Evolutionary conservation across 139 green algal species (phyloP).

Genomic region (Klebsormidium nitens): DNA sequence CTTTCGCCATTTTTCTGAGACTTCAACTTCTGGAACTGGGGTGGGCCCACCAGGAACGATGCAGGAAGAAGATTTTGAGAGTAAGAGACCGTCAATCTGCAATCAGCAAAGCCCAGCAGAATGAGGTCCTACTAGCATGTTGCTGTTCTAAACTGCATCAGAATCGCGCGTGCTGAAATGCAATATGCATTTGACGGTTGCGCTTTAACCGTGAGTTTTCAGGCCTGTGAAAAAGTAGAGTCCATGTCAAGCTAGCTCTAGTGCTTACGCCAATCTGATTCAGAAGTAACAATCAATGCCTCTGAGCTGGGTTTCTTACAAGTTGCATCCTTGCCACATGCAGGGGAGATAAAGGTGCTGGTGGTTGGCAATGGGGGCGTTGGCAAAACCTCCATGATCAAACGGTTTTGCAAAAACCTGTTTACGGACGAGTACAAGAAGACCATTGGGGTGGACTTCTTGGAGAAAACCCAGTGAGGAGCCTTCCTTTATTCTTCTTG

Average conservation of each 20-base stretch:
- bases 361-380: conserved; percentile 70
- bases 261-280: not conserved
- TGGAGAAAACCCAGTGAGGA: conserved; percentile 59
- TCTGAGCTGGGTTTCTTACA: not conserved
- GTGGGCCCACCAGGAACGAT: not conserved
- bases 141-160: not conserved
- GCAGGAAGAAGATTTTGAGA: conserved; percentile 15
- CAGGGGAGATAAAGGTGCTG: conserved; percentile 55
- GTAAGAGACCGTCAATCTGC: not conserved
- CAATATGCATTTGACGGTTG: too few relatives aligned
- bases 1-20: too few relatives aligned
- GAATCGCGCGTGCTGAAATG: not conserved
- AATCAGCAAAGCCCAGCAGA: too few relatives aligned
- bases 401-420: conserved; percentile 52
- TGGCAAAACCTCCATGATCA: conserved; percentile 71
- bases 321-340: not conserved
- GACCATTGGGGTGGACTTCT: conserved; percentile 77
- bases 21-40: too few relatives aligned
- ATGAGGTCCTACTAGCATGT: not conserved
- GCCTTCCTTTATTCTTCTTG: too few relatives aligned
- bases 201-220: not conserved
- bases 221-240: not conserved
- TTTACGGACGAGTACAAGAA: conserved; percentile 74
- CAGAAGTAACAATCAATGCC: not conserved
- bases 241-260: not conserved